Conservation (phyloP, 2,329 filamentous ascomycete species). For the Penicillium corylophilum region DNA sequence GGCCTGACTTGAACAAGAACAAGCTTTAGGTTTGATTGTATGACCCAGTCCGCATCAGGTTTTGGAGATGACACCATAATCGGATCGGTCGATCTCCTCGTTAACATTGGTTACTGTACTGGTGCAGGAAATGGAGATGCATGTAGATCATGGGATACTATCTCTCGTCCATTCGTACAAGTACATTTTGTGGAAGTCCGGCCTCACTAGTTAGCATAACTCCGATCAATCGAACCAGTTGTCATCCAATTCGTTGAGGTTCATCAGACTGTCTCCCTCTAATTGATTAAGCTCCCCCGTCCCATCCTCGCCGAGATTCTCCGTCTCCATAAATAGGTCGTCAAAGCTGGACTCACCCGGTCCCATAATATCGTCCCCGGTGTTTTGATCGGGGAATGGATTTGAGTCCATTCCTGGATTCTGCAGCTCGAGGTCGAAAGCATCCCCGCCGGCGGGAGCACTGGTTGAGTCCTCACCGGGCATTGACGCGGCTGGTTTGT, state of each 20-base stretch:
- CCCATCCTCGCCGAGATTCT: slow-evolving; percentile 35
- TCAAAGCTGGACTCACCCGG: slow-evolving; percentile 48
- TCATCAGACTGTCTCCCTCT: slow-evolving; percentile 38
- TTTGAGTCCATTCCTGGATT: slow-evolving; percentile 21
- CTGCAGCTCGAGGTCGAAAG: slow-evolving; percentile 39
- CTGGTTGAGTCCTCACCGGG: slow-evolving; percentile 26
- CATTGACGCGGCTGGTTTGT: slow-evolving; percentile 10
- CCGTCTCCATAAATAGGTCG: slow-evolving; percentile 44
- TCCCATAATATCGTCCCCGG: slow-evolving; percentile 36
- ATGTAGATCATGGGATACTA: slow-evolving; percentile 11
- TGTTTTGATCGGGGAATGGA: slow-evolving; percentile 22
- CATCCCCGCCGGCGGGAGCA: slow-evolving; percentile 32
- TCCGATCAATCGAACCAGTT: slow-evolving; percentile 37
- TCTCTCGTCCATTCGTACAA: slow-evolving; percentile 1
- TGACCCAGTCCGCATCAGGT: background rate
- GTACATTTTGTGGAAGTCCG: background rate
- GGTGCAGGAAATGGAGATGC: slow-evolving; percentile 8
- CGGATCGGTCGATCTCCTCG: background rate
- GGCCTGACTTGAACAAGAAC: no score
- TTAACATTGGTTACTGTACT: slow-evolving; percentile 2
- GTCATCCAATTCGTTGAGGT: slow-evolving; percentile 43
- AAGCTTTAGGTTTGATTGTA: background rate
- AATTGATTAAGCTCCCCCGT: slow-evolving; percentile 34
- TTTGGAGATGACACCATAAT: background rate
- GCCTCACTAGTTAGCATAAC: background rate